Conservation (phyloP, 202 grass and related monocot species). For the Saccharum hybrid region DNA sequence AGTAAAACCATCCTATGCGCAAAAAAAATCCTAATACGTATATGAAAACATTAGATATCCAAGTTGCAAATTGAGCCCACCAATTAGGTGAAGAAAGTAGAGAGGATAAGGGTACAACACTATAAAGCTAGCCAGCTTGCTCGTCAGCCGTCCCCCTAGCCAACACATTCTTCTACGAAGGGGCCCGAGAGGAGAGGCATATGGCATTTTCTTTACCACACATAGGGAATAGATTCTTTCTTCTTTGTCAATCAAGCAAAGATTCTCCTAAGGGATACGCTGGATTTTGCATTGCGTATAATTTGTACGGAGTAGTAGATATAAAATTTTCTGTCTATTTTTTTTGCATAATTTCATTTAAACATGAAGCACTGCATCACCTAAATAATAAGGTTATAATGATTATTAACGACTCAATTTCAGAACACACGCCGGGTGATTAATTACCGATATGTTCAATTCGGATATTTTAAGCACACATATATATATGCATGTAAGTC, state of each 20-base stretch:
- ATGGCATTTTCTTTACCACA: conserved; percentile 38
- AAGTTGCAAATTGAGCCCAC: conserved; percentile 33
- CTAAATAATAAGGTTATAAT: neutral
- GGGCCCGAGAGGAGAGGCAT: neutral
- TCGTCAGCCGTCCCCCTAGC: neutral
- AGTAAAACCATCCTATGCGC: neutral
- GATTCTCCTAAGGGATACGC: conserved; percentile 48
- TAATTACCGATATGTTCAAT: neutral
- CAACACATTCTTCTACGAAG: neutral
- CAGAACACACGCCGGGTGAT: neutral
- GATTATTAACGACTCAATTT: neutral
- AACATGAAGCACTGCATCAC: neutral
- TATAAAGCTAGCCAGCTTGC: conserved; percentile 40
- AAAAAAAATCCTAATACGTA: neutral
- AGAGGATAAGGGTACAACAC: conserved; percentile 40
- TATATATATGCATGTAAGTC: neutral
- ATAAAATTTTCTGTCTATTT: neutral
- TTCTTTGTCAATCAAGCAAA: conserved; percentile 70
- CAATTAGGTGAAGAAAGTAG: conserved; percentile 35
- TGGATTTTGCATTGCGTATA: neutral
- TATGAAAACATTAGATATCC: conserved; percentile 28
- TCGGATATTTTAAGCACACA: neutral
- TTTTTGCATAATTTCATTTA: neutral
- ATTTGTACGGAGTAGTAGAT: neutral
- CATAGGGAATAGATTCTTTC: conserved; percentile 80